phyloP scores from a whole-genome alignment of 208 protist species.

The Trypanosoma platydactyli region DNA sequence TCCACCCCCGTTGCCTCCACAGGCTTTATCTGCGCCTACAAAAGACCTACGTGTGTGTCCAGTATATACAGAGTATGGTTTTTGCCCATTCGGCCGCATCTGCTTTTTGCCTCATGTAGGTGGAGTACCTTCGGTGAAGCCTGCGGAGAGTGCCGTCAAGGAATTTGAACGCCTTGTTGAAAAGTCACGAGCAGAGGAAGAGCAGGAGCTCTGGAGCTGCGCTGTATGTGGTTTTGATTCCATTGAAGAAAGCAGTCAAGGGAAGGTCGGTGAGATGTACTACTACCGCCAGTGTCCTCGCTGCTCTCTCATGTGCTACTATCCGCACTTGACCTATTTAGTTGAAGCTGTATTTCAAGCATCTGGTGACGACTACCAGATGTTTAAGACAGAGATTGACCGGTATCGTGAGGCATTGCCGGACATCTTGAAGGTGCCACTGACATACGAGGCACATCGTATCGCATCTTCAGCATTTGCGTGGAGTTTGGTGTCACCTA shows the following conservation, averaged over 20 bases:
- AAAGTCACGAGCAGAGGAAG: constrained; percentile 39
- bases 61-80: constrained; percentile 67
- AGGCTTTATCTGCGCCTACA: constrained; percentile 20
- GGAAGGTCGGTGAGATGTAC: constrained; percentile 66
- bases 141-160: constrained; percentile 33
- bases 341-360: constrained; percentile 57
- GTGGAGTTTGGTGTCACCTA: constrained; percentile 82
- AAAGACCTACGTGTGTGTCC: constrained; percentile 46
- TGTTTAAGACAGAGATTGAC: constrained; percentile 81
- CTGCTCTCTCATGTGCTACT: constrained; percentile 83
- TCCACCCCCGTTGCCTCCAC: constrained; percentile 44
- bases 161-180: constrained; percentile 60
- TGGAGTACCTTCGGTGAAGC: constrained; percentile 32
- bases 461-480: constrained; percentile 75
- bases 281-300: constrained; percentile 71
- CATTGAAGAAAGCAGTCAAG: constrained; percentile 55
- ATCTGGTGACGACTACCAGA: constrained; percentile 83
- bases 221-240: constrained; percentile 69
- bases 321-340: constrained; percentile 80
- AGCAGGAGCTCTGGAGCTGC: constrained; percentile 64
- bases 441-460: constrained; percentile 84
- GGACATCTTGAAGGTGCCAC: constrained; percentile 78
- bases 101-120: constrained; percentile 76
- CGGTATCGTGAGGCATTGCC: constrained; percentile 58
- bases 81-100: constrained; percentile 68